These are phyloP conservation scores for Anthostomella pinea DNA, from an alignment of 2,329 filamentous ascomycete genomes.

Conservation along the genomic window DNA sequence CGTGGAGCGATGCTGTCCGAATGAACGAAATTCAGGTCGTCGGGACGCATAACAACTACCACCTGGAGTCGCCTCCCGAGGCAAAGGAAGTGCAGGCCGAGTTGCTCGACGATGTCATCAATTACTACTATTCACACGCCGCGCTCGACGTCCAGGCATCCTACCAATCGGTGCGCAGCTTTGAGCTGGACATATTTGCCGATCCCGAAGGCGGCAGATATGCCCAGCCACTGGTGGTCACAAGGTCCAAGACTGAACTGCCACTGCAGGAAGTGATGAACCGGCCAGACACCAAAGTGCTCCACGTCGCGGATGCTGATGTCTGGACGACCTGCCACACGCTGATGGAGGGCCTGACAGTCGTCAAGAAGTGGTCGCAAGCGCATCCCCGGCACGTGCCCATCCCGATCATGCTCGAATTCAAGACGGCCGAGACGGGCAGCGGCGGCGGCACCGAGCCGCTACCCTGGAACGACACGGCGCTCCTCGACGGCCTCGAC, in stretches of 20 bases:
- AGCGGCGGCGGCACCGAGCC: conserved; percentile 34
- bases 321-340: conserved; percentile 45
- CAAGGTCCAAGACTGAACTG: conserved; percentile 36
- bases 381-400: conserved; percentile 42
- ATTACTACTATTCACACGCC: conserved; percentile 48
- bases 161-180: conserved; percentile 43
- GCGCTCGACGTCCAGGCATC: conserved; percentile 42
- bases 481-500: conserved; percentile 46
- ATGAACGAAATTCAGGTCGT: conserved; percentile 52
- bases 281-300: conserved; percentile 45
- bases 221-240: conserved; percentile 42
- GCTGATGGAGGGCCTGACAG: conserved; percentile 40
- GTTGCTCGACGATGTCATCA: conserved; percentile 34
- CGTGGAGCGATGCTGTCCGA: conserved; percentile 36
- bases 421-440: conserved; percentile 37
- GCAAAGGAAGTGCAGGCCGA: conserved; percentile 40
- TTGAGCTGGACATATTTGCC: conserved; percentile 49
- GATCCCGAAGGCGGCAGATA: conserved; percentile 48
- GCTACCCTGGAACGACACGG: conserved; percentile 42
- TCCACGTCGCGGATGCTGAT: conserved; percentile 50
- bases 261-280: conserved; percentile 38
- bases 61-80: conserved; percentile 41
- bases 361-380: conserved; percentile 44
- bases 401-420: conserved; percentile 48
- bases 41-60: conserved; percentile 52